Conservation (phyloP, 305 asterid genomes). For the Striga hermonthica region DNA sequence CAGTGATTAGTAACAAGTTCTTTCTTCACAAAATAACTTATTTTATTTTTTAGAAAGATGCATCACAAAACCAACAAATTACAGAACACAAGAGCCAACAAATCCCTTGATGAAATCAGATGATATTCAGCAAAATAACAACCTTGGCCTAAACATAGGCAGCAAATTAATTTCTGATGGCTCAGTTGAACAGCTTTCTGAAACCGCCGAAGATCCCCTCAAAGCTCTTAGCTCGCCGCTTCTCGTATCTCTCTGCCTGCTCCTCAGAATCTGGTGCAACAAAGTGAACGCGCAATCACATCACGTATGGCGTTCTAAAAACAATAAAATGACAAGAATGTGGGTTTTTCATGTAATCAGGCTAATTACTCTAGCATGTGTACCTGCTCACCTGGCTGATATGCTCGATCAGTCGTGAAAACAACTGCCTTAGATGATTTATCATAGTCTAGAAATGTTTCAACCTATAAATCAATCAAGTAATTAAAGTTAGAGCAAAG, state of each 20-base stretch:
- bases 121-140: too few relatives aligned
- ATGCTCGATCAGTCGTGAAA: constrained; percentile 83
- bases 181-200: constrained; percentile 58
- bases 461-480: constrained; percentile 51
- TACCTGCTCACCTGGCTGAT: constrained; percentile 99
- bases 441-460: constrained; percentile 88
- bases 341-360: not conserved
- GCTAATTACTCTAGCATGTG: constrained; percentile 31
- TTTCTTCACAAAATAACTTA: too few relatives aligned
- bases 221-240: constrained; percentile 81
- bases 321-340: not conserved
- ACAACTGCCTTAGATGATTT: constrained; percentile 86
- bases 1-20: too few relatives aligned
- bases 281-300: too few relatives aligned
- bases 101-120: too few relatives aligned
- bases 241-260: constrained; percentile 73
- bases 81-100: too few relatives aligned
- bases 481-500: constrained; percentile 28
- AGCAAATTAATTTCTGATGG: too few relatives aligned
- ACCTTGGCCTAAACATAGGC: too few relatives aligned
- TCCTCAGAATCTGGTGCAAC: constrained; percentile 66
- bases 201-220: constrained; percentile 62
- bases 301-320: not conserved
- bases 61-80: too few relatives aligned
- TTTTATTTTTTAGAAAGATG: too few relatives aligned